These are phyloP conservation scores for Aeminium ludgeri DNA, from an alignment of 495 filamentous ascomycete species.

Conservation along the genomic window DNA sequence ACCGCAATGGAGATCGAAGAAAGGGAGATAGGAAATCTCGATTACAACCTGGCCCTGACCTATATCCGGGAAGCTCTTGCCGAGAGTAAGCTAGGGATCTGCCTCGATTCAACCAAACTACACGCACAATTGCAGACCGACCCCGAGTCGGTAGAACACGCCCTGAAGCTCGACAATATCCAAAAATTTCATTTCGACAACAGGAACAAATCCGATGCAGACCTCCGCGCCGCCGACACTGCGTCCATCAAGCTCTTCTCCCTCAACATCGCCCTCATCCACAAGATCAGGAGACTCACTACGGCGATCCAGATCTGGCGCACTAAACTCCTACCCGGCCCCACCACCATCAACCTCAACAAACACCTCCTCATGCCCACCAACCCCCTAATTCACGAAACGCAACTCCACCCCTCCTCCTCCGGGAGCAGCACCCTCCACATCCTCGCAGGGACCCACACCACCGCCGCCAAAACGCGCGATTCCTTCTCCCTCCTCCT, in stretches of 20 bases:
- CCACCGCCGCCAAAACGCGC: background rate
- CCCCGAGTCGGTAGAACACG: background rate
- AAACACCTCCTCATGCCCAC: no score
- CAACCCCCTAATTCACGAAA: no score
- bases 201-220: background rate
- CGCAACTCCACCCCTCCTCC: no score
- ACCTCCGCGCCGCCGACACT: background rate
- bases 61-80: slow-evolving; percentile 20
- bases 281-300: no score
- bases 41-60: slow-evolving; percentile 17
- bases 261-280: no score
- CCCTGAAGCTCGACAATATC: background rate
- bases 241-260: no score
- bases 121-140: background rate
- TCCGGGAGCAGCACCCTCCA: background rate
- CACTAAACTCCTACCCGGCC: no score
- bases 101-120: background rate
- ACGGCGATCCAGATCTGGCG: no score
- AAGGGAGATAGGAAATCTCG: slow-evolving; percentile 18
- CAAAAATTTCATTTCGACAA: background rate
- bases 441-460: background rate
- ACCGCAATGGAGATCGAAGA: slow-evolving; percentile 30
- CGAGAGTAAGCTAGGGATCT: slow-evolving; percentile 10
- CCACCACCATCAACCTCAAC: no score
- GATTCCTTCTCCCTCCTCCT: background rate